Conservation (phyloP, 1,139 yeast species). For the Zygosaccharomyces sapae region DNA sequence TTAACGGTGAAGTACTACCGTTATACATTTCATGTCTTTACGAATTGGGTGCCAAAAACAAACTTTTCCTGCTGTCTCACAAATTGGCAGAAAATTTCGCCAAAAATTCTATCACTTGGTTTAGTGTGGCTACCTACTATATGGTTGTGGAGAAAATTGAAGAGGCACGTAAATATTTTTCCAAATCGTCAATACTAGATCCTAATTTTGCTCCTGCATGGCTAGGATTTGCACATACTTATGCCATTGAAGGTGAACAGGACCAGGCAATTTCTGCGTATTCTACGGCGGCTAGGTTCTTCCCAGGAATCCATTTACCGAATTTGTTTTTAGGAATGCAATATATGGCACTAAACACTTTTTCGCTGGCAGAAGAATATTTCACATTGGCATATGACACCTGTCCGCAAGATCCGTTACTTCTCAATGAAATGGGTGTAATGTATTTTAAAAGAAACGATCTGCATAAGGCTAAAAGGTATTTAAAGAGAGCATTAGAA, state of each 20-base stretch:
- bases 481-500: constrained; percentile 65
- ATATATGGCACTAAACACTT: constrained; percentile 80
- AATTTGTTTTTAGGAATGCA: constrained; percentile 93
- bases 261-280: constrained; percentile 98
- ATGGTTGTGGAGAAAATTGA: constrained; percentile 65
- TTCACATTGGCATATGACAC: constrained; percentile 69
- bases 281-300: constrained; percentile 89
- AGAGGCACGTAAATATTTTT: constrained; percentile 84
- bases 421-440: constrained; percentile 90
- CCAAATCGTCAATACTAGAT: constrained; percentile 82
- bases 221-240: constrained; percentile 98
- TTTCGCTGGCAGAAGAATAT: constrained; percentile 82
- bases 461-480: constrained; percentile 62
- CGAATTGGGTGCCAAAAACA: constrained; percentile 80
- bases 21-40: constrained; percentile 78
- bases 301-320: constrained; percentile 93
- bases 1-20: constrained; percentile 71
- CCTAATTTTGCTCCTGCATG: constrained; percentile 95
- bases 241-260: constrained; percentile 96
- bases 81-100: constrained; percentile 85
- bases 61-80: constrained; percentile 76
- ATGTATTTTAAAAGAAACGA: constrained; percentile 75
- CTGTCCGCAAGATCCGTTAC: constrained; percentile 79
- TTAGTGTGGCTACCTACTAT: constrained; percentile 89
- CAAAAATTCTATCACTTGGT: constrained; percentile 80